Conservation (phyloP, 306 rosid genomes). For the Fagus sylvatica region DNA sequence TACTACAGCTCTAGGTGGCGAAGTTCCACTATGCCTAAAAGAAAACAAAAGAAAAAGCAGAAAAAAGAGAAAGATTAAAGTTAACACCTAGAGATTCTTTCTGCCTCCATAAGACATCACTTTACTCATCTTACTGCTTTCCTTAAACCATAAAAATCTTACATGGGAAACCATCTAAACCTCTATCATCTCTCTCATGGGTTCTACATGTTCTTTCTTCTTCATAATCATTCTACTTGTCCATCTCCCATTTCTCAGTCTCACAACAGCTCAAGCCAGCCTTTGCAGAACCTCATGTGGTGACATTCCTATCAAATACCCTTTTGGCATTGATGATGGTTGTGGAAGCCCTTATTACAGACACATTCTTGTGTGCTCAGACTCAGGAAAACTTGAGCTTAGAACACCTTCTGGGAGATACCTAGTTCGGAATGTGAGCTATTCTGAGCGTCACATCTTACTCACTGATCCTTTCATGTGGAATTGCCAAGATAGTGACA, state of each 20-base stretch:
- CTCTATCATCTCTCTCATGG: conserved; percentile 25
- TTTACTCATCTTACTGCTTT: conserved; percentile 28
- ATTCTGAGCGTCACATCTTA: conserved; percentile 73
- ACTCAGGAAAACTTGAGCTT: conserved; percentile 55
- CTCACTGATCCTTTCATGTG: conserved; percentile 88
- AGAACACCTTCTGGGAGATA: conserved; percentile 82
- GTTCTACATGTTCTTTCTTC: conserved; percentile 22
- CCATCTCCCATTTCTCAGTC: conserved; percentile 25
- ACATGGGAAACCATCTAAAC: conserved; percentile 12
- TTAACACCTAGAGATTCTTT: conserved; percentile 24
- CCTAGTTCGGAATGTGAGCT: conserved; percentile 65
- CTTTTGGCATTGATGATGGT: conserved; percentile 87
- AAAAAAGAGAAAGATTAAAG: conserved; percentile 26
- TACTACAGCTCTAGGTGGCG: too few species aligned
- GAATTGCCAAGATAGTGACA: conserved; percentile 65
- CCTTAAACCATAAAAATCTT: background rate
- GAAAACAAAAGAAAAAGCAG: conserved; percentile 29
- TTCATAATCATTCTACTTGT: conserved; percentile 23
- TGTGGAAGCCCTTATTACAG: conserved; percentile 90
- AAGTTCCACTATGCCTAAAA: background rate
- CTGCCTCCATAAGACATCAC: conserved; percentile 10
- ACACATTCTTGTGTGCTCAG: conserved; percentile 66
- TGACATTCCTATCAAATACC: conserved; percentile 69
- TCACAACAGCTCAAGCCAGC: conserved; percentile 44
- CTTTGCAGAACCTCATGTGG: conserved; percentile 83